These are phyloP conservation scores for Aureobasidium sp. DNA, from an alignment of 2,329 filamentous ascomycete species.

Conservation along the genomic window DNA sequence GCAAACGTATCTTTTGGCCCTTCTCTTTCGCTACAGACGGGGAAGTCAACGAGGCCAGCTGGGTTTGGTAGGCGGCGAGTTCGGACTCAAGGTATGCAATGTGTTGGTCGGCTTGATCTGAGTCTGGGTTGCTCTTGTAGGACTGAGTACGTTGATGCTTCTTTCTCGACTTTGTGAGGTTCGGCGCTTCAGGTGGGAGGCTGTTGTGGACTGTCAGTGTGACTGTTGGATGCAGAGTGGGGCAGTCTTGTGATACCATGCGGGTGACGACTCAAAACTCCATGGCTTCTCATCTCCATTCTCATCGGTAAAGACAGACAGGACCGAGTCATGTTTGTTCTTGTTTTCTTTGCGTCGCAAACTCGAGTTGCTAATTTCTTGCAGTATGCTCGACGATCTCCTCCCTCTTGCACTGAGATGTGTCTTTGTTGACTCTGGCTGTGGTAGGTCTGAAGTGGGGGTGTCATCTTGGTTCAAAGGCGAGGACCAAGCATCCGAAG, in stretches of 20 bases:
- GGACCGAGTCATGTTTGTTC: slow-evolving; percentile 11
- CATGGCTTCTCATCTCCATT: slow-evolving; percentile 16
- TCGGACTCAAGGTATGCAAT: slow-evolving; percentile 42
- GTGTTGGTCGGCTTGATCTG: slow-evolving; percentile 35
- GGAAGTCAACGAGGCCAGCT: slow-evolving; percentile 31
- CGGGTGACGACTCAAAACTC: slow-evolving; percentile 11
- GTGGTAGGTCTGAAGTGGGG: slow-evolving; percentile 14
- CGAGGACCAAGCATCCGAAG: slow-evolving; percentile 15
- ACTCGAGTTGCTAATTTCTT: slow-evolving; percentile 17
- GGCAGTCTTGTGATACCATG: slow-evolving; percentile 12
- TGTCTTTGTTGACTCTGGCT: slow-evolving; percentile 12
- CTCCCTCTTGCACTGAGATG: neutral
- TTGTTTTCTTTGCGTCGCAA: slow-evolving; percentile 16
- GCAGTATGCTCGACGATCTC: slow-evolving; percentile 11
- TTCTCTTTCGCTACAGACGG: slow-evolving; percentile 29
- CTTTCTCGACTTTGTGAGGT: slow-evolving; percentile 10
- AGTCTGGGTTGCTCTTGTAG: slow-evolving; percentile 20
- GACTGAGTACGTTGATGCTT: slow-evolving; percentile 8
- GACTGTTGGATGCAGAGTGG: slow-evolving; percentile 11
- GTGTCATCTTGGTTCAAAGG: slow-evolving; percentile 16
- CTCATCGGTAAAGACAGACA: slow-evolving; percentile 22
- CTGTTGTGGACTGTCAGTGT: slow-evolving; percentile 7
- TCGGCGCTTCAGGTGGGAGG: slow-evolving; percentile 12
- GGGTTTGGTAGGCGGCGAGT: slow-evolving; percentile 32
- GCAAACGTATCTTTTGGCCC: slow-evolving; percentile 27